Percentiles rank a stretch among this genome's conserved stretches.
phyloP scores from a whole-genome alignment of 2,329 filamentous ascomycete species.

The Mycogone perniciosa region DNA sequence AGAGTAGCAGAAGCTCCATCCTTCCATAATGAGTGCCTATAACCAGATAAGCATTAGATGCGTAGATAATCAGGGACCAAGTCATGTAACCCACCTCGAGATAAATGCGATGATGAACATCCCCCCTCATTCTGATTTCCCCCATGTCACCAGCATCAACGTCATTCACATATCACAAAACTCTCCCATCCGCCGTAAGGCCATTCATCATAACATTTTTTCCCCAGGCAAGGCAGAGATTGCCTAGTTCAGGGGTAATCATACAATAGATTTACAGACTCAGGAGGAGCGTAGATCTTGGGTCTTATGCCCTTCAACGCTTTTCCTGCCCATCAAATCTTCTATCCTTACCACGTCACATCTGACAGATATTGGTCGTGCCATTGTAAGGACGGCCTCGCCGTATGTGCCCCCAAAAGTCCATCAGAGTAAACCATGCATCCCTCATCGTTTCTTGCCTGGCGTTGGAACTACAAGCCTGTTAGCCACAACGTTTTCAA shows the following conservation, averaged over 20 bases:
- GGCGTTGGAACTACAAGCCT: conserved; percentile 21
- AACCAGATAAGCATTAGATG: no score
- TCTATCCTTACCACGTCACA: not conserved
- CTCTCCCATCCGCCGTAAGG: no score
- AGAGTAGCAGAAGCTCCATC: no score
- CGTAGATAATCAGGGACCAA: no score
- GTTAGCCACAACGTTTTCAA: not conserved
- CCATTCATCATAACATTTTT: no score
- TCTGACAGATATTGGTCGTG: not conserved
- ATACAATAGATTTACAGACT: conserved; percentile 8
- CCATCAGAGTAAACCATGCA: not conserved
- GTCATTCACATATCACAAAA: no score
- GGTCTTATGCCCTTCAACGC: conserved; percentile 3
- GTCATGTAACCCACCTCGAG: no score
- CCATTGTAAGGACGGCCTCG: not conserved
- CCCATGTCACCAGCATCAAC: no score
- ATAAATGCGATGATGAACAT: no score
- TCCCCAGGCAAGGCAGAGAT: no score
- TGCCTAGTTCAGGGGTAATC: not conserved
- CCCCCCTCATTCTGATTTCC: no score
- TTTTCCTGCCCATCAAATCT: not conserved
- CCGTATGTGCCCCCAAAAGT: not conserved
- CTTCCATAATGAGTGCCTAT: no score
- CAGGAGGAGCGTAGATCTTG: not conserved
- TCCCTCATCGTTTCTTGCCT: conserved; percentile 26